Conservation (phyloP, 495 filamentous ascomycete species). For the Hyaloscypha bicolor region DNA sequence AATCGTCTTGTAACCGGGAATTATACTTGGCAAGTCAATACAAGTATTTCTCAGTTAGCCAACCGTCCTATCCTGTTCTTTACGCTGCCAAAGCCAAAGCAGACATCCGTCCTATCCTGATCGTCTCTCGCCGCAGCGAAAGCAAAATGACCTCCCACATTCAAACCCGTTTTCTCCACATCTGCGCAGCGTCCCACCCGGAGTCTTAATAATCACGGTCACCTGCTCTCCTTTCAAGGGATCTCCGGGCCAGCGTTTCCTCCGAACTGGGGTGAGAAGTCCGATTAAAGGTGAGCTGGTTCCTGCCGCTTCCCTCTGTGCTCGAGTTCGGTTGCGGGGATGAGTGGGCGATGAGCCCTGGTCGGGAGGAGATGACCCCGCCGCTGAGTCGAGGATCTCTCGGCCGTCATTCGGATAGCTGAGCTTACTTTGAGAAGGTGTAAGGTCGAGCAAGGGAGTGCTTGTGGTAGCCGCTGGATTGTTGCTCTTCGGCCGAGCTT, state of each 20-base stretch:
- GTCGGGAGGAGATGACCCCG: constrained; percentile 20
- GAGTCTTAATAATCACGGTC: constrained; percentile 38
- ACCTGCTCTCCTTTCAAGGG: constrained; percentile 17
- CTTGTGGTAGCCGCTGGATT: not conserved
- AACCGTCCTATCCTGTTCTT: not conserved
- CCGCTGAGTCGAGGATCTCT: constrained; percentile 19
- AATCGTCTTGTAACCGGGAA: not conserved
- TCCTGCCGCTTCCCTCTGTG: constrained; percentile 5
- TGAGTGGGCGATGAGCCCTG: constrained; percentile 32
- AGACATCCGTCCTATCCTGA: not conserved
- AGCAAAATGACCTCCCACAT: constrained; percentile 51
- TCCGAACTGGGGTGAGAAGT: constrained; percentile 20
- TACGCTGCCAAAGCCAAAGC: not conserved
- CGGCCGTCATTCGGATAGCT: not conserved
- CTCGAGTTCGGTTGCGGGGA: not conserved
- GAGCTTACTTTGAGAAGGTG: constrained; percentile 7
- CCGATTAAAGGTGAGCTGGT: constrained; percentile 9
- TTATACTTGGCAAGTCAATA: not conserved
- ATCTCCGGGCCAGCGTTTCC: not conserved
- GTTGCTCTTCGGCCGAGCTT: not conserved
- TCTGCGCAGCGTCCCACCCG: constrained; percentile 43
- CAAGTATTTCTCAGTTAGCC: not conserved
- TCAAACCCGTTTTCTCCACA: constrained; percentile 50
- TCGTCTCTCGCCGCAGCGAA: constrained; percentile 39
- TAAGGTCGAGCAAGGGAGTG: constrained; percentile 24